Base-by-base conservation (phyloP, 768 basidiomycete species). In the Dioszegia hungarica region DNA sequence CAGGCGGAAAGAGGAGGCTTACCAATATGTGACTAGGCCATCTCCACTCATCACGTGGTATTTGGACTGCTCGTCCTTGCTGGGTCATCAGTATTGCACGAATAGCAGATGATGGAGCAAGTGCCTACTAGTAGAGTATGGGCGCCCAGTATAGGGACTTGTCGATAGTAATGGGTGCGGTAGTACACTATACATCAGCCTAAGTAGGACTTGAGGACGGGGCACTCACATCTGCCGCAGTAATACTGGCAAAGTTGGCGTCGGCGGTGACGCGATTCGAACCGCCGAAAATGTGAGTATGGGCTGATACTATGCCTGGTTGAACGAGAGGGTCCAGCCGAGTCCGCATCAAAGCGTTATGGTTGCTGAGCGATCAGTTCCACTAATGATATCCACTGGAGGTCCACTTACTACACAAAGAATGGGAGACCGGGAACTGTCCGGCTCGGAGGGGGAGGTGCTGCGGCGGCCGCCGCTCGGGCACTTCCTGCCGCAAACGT, bases 231-330 rank as follows among this genome's bases (percentile, higher is more conserved):
- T 11, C 24, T 17, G 20, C 22, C 41, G 22, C 34, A 9, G 28
- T 40, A 0, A 57, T 44, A 8, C 22, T 28, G 3, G 49, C 47
- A 45, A 61, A 62, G 29, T 50, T 51, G 41, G 22, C 36, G 27
- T 51, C 37, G 17, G 60, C 57, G 1, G 46, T 56, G 44, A 75
- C 66, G 19, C 60, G 57, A 17, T 53, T 58, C 0, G 56, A 61
- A 8, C 74, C 76, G 11, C 62, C 45, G 14, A 76, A 56, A 36
- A 48, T 59, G 57, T 77, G 76, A 1, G 70, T 64, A 34, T 77
- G 76, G 0, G 44, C 54, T 5, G 63, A 62, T 19, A 76, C 59
- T 28, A 34, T 28, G 4, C 70, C 67, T 0, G 73, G 67, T 15
- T 39, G 55, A 54, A 77, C 61, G 52, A 77, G 72, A 8, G 72